Percentiles rank a stretch among this genome's conserved stretches.
phyloP scores from a whole-genome alignment of 2,329 filamentous ascomycete genomes.

The Stenocarpella maydis region DNA sequence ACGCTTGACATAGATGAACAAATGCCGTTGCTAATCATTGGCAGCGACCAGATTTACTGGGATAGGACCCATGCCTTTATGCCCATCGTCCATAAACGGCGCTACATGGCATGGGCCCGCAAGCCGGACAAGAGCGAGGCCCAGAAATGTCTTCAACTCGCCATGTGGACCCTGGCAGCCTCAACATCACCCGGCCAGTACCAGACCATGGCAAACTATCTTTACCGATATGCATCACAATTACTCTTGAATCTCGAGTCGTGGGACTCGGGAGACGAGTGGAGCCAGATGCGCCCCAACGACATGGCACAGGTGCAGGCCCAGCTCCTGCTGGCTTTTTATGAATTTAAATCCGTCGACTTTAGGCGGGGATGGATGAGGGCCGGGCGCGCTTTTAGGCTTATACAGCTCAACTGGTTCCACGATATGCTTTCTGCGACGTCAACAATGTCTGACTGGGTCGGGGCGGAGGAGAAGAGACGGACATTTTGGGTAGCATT shows the following conservation, averaged over 20 bases:
- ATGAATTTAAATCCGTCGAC: slow-evolving; percentile 40
- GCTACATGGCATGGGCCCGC: slow-evolving; percentile 35
- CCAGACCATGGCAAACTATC: slow-evolving; percentile 32
- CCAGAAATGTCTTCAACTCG: slow-evolving; percentile 43
- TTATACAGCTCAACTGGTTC: slow-evolving; percentile 37
- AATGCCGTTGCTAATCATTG: slow-evolving; percentile 33
- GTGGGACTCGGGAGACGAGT: slow-evolving; percentile 20
- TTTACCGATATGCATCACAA: slow-evolving; percentile 24
- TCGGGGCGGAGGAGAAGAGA: slow-evolving; percentile 26
- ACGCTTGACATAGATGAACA: slow-evolving; percentile 16
- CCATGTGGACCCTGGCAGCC: slow-evolving; percentile 49
- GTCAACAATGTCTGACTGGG: slow-evolving; percentile 11
- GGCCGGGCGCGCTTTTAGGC: slow-evolving; percentile 39
- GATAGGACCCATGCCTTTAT: slow-evolving; percentile 37
- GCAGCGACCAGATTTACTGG: slow-evolving; percentile 39
- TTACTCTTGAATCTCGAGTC: slow-evolving; percentile 35
- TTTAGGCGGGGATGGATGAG: slow-evolving; percentile 40
- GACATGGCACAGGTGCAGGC: slow-evolving; percentile 39
- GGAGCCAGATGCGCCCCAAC: slow-evolving; percentile 26
- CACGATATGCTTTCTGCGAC: slow-evolving; percentile 12
- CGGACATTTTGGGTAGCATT: slow-evolving; percentile 26
- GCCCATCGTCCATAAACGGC: slow-evolving; percentile 37
- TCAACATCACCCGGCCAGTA: slow-evolving; percentile 44
- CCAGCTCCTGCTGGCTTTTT: slow-evolving; percentile 39
- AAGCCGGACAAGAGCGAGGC: slow-evolving; percentile 14